Evolutionary conservation across 2,329 filamentous ascomycete species (phyloP).

Genomic region (Zymoseptoria brevis): DNA sequence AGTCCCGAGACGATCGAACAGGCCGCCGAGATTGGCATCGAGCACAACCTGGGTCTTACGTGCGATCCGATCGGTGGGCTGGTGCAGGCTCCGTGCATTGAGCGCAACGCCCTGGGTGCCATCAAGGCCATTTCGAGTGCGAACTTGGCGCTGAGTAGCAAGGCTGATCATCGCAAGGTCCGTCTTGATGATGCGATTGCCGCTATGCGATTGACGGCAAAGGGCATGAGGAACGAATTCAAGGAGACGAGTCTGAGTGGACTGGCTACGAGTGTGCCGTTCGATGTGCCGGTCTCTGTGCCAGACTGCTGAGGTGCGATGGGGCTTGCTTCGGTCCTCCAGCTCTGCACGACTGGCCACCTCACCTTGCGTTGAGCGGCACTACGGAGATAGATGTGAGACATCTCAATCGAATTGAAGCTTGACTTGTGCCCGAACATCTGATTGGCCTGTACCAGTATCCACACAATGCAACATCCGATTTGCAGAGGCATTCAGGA

Average conservation of each 20-base stretch:
- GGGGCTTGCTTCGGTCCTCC: no score
- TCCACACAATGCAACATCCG: no score
- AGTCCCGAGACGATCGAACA: constrained; percentile 45
- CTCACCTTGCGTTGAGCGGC: no score
- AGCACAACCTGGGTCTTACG: constrained; percentile 45
- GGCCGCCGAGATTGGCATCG: constrained; percentile 47
- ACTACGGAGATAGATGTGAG: no score
- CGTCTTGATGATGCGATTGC: constrained; percentile 45
- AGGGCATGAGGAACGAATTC: constrained; percentile 48
- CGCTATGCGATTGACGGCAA: constrained; percentile 44
- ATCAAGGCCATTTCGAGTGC: constrained; percentile 47
- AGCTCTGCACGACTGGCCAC: no score
- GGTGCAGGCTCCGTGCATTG: constrained; percentile 46
- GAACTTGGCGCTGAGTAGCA: constrained; percentile 43
- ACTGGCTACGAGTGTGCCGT: constrained; percentile 43
- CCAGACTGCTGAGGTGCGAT: constrained; percentile 38
- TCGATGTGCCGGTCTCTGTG: constrained; percentile 46
- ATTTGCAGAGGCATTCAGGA: no score
- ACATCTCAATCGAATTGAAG: no score
- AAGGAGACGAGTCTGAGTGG: constrained; percentile 47
- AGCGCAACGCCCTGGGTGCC: constrained; percentile 45
- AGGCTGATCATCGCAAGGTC: constrained; percentile 41
- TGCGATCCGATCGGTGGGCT: constrained; percentile 46
- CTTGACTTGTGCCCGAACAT: no score
- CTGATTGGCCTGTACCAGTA: no score